Conservation (phyloP, 148 eudicot species). For the Rhododendron ferrugineum region DNA sequence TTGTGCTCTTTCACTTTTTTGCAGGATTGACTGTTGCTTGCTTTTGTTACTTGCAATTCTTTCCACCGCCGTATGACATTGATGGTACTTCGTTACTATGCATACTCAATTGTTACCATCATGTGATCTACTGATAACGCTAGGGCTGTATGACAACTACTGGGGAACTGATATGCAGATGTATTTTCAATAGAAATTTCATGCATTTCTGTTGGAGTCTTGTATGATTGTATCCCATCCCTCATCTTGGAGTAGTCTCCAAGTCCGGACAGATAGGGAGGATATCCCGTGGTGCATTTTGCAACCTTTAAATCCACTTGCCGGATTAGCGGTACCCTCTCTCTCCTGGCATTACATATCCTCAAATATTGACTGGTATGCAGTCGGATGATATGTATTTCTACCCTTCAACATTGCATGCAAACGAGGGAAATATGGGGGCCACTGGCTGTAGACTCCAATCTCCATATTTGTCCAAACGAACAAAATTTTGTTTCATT, state of each 20-base stretch:
- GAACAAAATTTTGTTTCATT: background rate
- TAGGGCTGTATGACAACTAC: background rate
- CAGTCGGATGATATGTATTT: background rate
- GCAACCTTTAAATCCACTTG: background rate
- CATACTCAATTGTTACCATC: background rate
- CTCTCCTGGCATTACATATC: background rate
- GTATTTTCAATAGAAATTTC: background rate
- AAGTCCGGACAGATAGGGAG: background rate
- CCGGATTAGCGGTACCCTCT: background rate
- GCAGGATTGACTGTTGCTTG: slow-evolving; percentile 69
- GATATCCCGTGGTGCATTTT: background rate
- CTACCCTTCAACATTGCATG: background rate
- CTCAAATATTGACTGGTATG: background rate
- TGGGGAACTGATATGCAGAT: background rate
- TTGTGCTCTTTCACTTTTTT: slow-evolving; percentile 5
- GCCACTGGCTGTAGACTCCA: background rate
- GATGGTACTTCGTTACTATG: slow-evolving; percentile 48
- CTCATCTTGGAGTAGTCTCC: background rate
- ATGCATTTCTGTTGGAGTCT: background rate
- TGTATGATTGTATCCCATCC: background rate
- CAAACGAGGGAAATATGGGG: background rate
- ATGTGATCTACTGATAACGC: background rate
- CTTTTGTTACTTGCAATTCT: slow-evolving; percentile 95
- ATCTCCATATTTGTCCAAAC: background rate
- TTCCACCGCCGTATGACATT: slow-evolving; percentile 77